Evolutionary conservation across 1,284 basidiomycete genomes (phyloP).

Genomic region (Trichosporon coremiiforme): DNA sequence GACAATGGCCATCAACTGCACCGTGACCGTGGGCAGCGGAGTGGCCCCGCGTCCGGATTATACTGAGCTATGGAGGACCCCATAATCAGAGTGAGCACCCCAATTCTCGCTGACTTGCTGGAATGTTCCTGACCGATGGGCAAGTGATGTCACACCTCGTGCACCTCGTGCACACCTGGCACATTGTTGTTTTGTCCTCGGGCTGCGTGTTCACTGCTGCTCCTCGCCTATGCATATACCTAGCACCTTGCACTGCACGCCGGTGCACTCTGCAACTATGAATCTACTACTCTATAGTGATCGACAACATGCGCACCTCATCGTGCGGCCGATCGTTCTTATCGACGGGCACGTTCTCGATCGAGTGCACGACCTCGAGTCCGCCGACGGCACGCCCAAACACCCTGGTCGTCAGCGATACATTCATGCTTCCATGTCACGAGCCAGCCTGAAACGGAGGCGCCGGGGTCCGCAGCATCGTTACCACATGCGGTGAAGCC

Average conservation of each 20-base stretch:
- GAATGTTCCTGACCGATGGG: slow-evolving; percentile 4
- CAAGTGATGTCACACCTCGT: slow-evolving; percentile 8
- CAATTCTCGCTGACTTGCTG: background rate
- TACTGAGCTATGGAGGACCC: background rate
- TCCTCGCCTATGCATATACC: background rate
- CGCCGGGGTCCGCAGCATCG: background rate
- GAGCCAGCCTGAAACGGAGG: background rate
- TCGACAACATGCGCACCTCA: slow-evolving; percentile 73
- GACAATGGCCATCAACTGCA: background rate
- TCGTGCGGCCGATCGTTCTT: slow-evolving; percentile 85
- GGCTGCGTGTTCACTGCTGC: background rate
- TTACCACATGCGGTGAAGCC: background rate
- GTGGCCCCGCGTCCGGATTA: background rate
- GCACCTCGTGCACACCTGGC: background rate
- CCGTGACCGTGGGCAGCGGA: background rate
- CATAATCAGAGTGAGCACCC: background rate
- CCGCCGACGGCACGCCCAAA: slow-evolving; percentile 62
- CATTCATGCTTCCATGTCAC: background rate
- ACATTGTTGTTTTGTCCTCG: too few species aligned
- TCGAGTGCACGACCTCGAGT: slow-evolving; percentile 62
- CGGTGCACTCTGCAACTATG: slow-evolving; percentile 4
- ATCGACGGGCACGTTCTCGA: slow-evolving; percentile 66
- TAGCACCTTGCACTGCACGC: background rate
- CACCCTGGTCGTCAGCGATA: slow-evolving; percentile 51
- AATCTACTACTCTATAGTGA: slow-evolving; percentile 29